Evolutionary conservation across 108 stramenopile genomes (phyloP).

Genomic region (Cylindrotheca fusiformis): DNA sequence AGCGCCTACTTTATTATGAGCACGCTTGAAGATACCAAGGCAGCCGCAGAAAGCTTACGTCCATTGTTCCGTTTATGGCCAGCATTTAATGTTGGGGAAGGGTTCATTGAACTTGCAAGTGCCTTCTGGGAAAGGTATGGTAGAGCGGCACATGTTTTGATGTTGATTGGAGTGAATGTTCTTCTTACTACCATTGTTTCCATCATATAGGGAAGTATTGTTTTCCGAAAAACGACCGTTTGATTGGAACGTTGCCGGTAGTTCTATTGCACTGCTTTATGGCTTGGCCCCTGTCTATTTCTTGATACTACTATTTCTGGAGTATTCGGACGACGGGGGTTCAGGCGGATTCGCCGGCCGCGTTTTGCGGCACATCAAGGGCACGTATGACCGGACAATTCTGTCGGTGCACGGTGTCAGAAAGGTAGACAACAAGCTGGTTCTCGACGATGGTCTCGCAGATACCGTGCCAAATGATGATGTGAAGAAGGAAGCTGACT

Average conservation of each 20-base stretch:
- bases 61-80: slow-evolving; percentile 56
- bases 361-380: not conserved
- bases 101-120: slow-evolving; percentile 30
- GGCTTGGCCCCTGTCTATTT: slow-evolving; percentile 23
- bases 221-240: slow-evolving; percentile 9
- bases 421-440: not conserved
- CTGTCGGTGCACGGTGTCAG: not conserved
- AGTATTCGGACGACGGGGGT: slow-evolving; percentile 18
- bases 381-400: not conserved
- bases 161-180: not conserved
- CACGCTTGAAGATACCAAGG: slow-evolving; percentile 14
- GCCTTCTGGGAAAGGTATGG: slow-evolving; percentile 23
- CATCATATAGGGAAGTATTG: slow-evolving; percentile 14
- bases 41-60: slow-evolving; percentile 25
- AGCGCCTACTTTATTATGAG: not conserved
- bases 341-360: slow-evolving; percentile 21
- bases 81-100: slow-evolving; percentile 57
- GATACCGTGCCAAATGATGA: slow-evolving; percentile 28
- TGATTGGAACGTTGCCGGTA: slow-evolving; percentile 34
- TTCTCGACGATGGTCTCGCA: slow-evolving; percentile 20
- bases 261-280: slow-evolving; percentile 14
- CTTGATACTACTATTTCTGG: slow-evolving; percentile 20
- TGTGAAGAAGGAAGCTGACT: slow-evolving; percentile 21
- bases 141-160: slow-evolving; percentile 1
- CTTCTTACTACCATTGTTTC: not conserved